Evolutionary conservation across 768 basidiomycete species (phyloP), one percentile per base, ranked within the genome.

Genomic region (Podaxis sp.): DNA sequence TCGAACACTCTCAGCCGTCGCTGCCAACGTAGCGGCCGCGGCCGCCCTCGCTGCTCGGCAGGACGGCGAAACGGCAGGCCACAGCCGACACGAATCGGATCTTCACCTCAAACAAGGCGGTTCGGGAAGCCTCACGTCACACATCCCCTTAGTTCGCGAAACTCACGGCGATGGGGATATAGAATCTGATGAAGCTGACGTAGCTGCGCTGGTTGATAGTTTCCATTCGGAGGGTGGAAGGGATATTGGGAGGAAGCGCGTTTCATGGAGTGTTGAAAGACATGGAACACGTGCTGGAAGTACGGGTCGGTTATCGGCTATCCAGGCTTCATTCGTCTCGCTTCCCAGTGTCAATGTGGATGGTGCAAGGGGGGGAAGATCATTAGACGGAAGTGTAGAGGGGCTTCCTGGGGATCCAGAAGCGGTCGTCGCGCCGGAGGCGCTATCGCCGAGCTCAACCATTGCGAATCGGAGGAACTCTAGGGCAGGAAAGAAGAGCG

Each of bases 161-260:
- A 24, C 50, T 36, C 33, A 2, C 17, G 12, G 50, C 7, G 40
- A 36, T 47, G 41, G n/a, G 6, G 75, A 73, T 38, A 80, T 77
- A 33, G 82, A 83, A 12, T 80, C 77, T 2, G 82, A 83, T 53
- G 87, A 86, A 7, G 78, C 80, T 5, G 78, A 82, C 5, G 78
- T 83, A 12, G 74, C 85, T 24, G 79, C 81, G 5, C 78, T 94
- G 71, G 80, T 85, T 2, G 90, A 90, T 29, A 93, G 91, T 67
- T 85, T 91, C 68, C 83, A 89, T 70, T 94, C 94, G 0, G 94
- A 94, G 59, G 74, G 80, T 19, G 84, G 83, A 2, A 75, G 78
- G 46, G 73, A 76, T 25, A 69, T 70, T 13, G 67, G 76, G 13
- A 76, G 79, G 57, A 87, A 85, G 70, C 82, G 81, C 27, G 81